Base-by-base conservation (phyloP, 73 alveolate species). In the Symbiodinium pilosum region DNA sequence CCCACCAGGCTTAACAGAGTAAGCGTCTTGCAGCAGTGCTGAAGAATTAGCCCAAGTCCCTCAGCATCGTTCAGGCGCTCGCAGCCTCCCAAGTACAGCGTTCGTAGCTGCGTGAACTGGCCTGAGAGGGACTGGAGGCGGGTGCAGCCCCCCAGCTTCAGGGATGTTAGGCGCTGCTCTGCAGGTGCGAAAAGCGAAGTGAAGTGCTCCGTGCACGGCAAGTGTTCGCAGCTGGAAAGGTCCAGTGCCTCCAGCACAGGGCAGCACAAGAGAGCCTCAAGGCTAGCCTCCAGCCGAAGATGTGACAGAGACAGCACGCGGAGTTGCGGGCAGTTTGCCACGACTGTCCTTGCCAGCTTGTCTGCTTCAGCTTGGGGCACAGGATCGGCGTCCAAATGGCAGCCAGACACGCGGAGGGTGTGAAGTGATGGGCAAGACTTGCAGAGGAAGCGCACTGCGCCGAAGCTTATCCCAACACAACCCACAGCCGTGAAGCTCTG, bases 371-470 rank as follows among this genome's bases (percentile, higher is more conserved):
- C 43, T 59, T 43, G 36, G 38, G 26, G 41, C 38, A 14, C 20
- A 32, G 36, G 68, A 36, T 83, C 81, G 1, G 64, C 86, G 39
- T 87, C 94, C n/a, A 43, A 56, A 59, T 83, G 86, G 43, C 94
- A 89, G 39, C 95, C 95, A 12, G 87, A 41, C 24, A 89, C 87
- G 14, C 95, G 28, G 71, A 89, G 24, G 36, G 75, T 89, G 44
- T 59, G 71, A 43, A 89, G 44, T 42, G n/a, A 41, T 1, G 87
- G 95, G 11, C 95, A 89, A 41, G 95, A 89, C 36, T 89, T 89
- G 95, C 95, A 89, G 30, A 89, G 69, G 95, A 89, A 89, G 87
- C 87, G 73, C 40, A 89, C 68, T 34, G 95, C 73, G 32, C 87
- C 95, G 11, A 59, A 89, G 71, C 87, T 43, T 24, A 89, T 89